phyloP scores from a whole-genome alignment of 208 protist genomes.

The Leishmania guyanensis region DNA sequence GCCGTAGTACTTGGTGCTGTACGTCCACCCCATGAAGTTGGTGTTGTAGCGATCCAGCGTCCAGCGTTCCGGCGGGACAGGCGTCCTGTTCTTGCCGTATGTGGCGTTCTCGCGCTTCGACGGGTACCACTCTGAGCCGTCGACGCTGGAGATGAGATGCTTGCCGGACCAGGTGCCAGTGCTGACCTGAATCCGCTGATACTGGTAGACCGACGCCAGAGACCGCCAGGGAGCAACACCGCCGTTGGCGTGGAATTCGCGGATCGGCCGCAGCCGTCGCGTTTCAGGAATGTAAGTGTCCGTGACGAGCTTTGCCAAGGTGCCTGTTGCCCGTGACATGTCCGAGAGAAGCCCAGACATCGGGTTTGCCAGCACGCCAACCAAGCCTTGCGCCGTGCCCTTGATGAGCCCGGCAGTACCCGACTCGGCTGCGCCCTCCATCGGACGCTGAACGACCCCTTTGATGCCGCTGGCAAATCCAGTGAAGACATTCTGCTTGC shows the following conservation, averaged over 20 bases:
- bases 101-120: conserved; percentile 45
- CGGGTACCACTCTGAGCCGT: conserved; percentile 78
- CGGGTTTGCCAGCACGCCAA: conserved; percentile 87
- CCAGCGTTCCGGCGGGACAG: conserved; percentile 46
- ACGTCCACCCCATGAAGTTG: conserved; percentile 82
- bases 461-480: conserved; percentile 70
- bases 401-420: conserved; percentile 80
- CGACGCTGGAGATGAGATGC: conserved; percentile 47
- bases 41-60: conserved; percentile 65
- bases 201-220: conserved; percentile 70
- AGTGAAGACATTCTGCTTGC: conserved; percentile 56
- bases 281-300: conserved; percentile 76
- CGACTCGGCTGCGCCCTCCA: conserved; percentile 78
- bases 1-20: conserved; percentile 74
- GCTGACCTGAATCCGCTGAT: conserved; percentile 59
- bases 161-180: conserved; percentile 36
- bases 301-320: conserved; percentile 63
- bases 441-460: conserved; percentile 84
- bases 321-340: conserved; percentile 65
- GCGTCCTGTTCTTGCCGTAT: conserved; percentile 28
- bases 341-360: conserved; percentile 85
- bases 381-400: conserved; percentile 83
- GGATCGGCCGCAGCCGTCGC: conserved; percentile 57
- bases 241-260: conserved; percentile 77
- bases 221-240: conserved; percentile 69